A percentile compares a stretch with the other conserved stretches of the same genome.
These are phyloP conservation scores for Lasiodiplodia hormozganensis DNA, from an alignment of 2,329 filamentous ascomycete species.

Conservation along the genomic window DNA sequence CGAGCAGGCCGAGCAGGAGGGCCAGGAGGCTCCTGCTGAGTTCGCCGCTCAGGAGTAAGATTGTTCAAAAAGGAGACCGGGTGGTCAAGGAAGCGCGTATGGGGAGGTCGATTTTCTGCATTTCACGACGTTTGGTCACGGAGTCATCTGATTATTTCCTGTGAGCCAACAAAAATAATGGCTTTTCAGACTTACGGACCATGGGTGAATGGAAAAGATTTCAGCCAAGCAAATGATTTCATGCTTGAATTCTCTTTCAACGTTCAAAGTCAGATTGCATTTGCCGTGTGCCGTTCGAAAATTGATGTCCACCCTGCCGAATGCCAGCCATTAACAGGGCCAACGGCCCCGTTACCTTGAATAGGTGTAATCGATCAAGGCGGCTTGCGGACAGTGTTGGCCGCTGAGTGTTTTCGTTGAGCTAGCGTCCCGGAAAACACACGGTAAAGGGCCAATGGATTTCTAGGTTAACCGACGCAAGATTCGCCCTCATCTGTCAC, in stretches of 20 bases:
- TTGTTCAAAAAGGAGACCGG: slow-evolving; percentile 22
- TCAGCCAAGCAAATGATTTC: slow-evolving; percentile 17
- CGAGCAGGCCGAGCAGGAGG: slow-evolving; percentile 63
- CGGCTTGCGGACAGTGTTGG: background rate
- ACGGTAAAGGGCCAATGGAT: background rate
- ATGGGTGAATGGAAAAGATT: slow-evolving; percentile 29
- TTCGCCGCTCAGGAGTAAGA: slow-evolving; percentile 26
- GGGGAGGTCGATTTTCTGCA: slow-evolving; percentile 29
- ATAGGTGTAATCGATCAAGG: too few relatives aligned
- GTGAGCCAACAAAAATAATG: slow-evolving; percentile 29
- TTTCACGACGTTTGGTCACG: slow-evolving; percentile 31
- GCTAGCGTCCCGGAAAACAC: background rate
- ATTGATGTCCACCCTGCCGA: too few relatives aligned
- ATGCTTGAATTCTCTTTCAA: slow-evolving; percentile 17
- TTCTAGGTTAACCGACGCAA: background rate
- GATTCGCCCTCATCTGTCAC: background rate
- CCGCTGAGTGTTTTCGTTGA: background rate
- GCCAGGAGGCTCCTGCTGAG: slow-evolving; percentile 39
- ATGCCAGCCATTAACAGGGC: background rate
- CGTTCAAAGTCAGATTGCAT: background rate
- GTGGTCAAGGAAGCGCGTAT: slow-evolving; percentile 19
- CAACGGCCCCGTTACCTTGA: background rate
- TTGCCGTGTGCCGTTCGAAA: background rate
- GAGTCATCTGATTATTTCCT: slow-evolving; percentile 29
- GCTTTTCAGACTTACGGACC: slow-evolving; percentile 29